phyloP scores from a whole-genome alignment of 352 stramenopile genomes.

The Paralagenidium karlingii region DNA sequence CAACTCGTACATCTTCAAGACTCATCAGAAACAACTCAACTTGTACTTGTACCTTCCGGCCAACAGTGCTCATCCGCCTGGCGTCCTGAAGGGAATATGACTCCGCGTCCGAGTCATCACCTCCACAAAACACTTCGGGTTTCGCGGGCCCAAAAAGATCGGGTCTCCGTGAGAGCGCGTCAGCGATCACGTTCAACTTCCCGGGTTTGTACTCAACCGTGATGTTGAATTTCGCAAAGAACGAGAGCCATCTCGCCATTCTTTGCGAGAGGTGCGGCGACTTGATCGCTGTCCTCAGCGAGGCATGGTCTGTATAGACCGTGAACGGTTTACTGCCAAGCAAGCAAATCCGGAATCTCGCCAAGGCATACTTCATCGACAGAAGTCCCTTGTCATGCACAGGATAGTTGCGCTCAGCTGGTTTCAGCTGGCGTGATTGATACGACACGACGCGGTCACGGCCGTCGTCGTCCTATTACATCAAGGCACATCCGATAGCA shows the following conservation, averaged over 20 bases:
- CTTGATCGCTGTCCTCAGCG: slow-evolving; percentile 1
- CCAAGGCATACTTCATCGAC: slow-evolving; percentile 10
- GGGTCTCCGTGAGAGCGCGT: slow-evolving; percentile 5
- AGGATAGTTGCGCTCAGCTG: slow-evolving; percentile 4
- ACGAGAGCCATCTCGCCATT: slow-evolving; percentile 7
- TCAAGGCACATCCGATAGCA: slow-evolving; percentile 1
- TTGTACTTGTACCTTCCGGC: slow-evolving; percentile 3
- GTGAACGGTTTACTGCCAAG: slow-evolving; percentile 3
- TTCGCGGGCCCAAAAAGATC: no score
- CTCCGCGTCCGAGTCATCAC: no score
- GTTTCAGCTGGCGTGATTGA: slow-evolving; percentile 4
- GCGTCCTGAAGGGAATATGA: slow-evolving; percentile 1
- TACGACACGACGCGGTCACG: slow-evolving; percentile 7
- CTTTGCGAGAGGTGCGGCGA: slow-evolving; percentile 3
- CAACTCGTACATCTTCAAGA: slow-evolving; percentile 1
- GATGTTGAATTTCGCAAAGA: slow-evolving; percentile 6
- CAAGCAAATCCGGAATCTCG: slow-evolving; percentile 8
- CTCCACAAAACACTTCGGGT: no score
- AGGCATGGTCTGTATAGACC: slow-evolving; percentile 7
- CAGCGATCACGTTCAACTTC: slow-evolving; percentile 5
- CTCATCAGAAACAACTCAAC: slow-evolving; percentile 3
- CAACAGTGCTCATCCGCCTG: slow-evolving; percentile 4
- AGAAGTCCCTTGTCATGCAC: slow-evolving; percentile 9
- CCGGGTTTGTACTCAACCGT: slow-evolving; percentile 9
- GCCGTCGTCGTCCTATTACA: slow-evolving; percentile 1